A percentile compares a stretch with the other conserved stretches of the same genome.
Conservation (phyloP, 2,329 filamentous ascomycete genomes). For the Tothia fuscella region DNA sequence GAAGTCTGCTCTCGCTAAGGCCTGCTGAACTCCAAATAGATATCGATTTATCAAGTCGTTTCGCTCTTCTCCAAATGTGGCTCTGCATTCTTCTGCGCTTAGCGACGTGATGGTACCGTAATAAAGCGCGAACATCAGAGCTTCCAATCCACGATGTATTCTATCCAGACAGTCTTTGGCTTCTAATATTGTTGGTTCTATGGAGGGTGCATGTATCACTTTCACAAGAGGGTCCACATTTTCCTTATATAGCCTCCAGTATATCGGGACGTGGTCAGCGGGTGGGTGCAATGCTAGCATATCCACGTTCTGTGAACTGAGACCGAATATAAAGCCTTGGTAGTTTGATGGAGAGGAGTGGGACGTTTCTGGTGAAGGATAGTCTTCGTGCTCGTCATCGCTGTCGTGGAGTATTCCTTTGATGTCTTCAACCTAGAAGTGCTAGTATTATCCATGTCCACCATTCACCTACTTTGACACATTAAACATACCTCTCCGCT, state of each 20-base stretch:
- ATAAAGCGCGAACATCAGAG: constrained; percentile 51
- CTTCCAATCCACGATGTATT: constrained; percentile 46
- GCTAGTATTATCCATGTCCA: neutral
- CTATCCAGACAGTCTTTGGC: constrained; percentile 47
- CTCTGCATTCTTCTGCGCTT: constrained; percentile 33
- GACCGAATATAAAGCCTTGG: constrained; percentile 62
- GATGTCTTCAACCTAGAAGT: constrained; percentile 44
- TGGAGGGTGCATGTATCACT: constrained; percentile 56
- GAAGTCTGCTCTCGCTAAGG: constrained; percentile 50
- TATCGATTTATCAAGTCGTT: constrained; percentile 39
- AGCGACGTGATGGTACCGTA: constrained; percentile 45
- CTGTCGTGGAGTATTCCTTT: constrained; percentile 50
- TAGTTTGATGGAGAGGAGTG: constrained; percentile 37
- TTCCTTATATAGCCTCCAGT: constrained; percentile 61
- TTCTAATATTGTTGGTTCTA: constrained; percentile 49
- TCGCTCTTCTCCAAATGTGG: constrained; percentile 41
- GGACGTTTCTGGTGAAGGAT: constrained; percentile 26
- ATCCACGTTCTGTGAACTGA: constrained; percentile 58
- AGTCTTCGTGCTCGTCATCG: constrained; percentile 44
- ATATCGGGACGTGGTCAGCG: constrained; percentile 50
- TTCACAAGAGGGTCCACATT: constrained; percentile 65
- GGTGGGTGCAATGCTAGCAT: constrained; percentile 52
- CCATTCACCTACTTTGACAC: too few species aligned
- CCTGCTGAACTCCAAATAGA: constrained; percentile 52
- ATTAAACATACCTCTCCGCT: constrained; percentile 52